A percentile compares a stretch with the other conserved stretches of the same genome.
phyloP scores from a whole-genome alignment of 1,284 basidiomycete genomes.

The Ustilago cynodontis region DNA sequence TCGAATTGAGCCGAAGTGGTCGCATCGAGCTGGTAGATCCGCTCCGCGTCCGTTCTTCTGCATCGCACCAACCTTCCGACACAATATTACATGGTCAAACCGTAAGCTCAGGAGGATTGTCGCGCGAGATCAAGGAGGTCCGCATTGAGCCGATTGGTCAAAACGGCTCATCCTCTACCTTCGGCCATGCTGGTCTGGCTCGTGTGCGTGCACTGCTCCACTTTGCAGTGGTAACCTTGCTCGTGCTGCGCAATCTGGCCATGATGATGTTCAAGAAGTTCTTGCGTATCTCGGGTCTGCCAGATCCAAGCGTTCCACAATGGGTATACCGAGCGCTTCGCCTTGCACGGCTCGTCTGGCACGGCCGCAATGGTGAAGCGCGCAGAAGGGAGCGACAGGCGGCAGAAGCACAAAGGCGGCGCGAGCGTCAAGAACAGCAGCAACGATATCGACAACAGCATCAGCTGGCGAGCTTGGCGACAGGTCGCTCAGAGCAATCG shows the following conservation, averaged over 20 bases:
- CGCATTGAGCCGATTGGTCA: slow-evolving; percentile 39
- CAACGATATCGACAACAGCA: slow-evolving; percentile 10
- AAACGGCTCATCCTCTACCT: slow-evolving; percentile 13
- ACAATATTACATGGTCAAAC: background rate
- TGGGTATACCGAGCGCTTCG: slow-evolving; percentile 41
- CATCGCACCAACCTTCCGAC: background rate
- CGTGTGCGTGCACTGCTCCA: slow-evolving; percentile 25
- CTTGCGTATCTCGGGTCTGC: slow-evolving; percentile 20
- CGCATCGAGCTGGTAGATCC: slow-evolving; percentile 32
- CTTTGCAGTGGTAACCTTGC: slow-evolving; percentile 16
- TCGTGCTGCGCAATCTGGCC: slow-evolving; percentile 23
- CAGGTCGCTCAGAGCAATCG: background rate
- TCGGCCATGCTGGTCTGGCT: slow-evolving; percentile 23
- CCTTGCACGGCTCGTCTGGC: slow-evolving; percentile 61
- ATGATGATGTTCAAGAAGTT: slow-evolving; percentile 15
- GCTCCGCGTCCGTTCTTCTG: slow-evolving; percentile 2
- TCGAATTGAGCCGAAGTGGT: slow-evolving; percentile 57
- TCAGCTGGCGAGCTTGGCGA: background rate
- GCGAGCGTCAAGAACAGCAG: slow-evolving; percentile 14
- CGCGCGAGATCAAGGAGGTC: slow-evolving; percentile 49
- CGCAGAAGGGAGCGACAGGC: slow-evolving; percentile 26
- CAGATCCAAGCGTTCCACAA: slow-evolving; percentile 35
- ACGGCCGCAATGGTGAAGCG: slow-evolving; percentile 64
- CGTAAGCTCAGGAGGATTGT: slow-evolving; percentile 26
- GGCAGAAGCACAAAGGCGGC: slow-evolving; percentile 4